These are phyloP conservation scores for Pascua sp. DNA, from an alignment of 1,284 basidiomycete genomes.

Conservation along the genomic window DNA sequence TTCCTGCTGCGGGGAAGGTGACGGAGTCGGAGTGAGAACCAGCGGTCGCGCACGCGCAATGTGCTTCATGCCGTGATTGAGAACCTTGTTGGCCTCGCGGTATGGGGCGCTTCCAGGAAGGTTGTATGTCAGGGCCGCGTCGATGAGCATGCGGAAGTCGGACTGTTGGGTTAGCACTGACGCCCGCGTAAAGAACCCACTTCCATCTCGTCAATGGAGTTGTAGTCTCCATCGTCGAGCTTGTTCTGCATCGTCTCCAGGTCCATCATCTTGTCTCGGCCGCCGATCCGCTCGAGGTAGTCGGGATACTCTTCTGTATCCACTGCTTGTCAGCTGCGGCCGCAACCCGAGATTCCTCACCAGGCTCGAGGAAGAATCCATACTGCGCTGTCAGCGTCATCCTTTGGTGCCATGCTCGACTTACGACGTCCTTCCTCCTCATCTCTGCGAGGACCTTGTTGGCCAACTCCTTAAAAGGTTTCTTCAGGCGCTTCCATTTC, in stretches of 20 bases:
- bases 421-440: conserved; percentile 39
- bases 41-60: conserved; percentile 40
- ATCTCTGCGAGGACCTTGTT: conserved; percentile 40
- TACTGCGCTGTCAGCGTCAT: conserved; percentile 27
- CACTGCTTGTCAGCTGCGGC: conserved; percentile 19
- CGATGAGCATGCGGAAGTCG: conserved; percentile 39
- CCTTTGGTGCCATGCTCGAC: conserved; percentile 1
- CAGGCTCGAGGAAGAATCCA: conserved; percentile 43
- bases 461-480: conserved; percentile 40
- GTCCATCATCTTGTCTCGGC: conserved; percentile 49
- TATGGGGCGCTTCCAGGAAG: conserved; percentile 38
- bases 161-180: conserved; percentile 23
- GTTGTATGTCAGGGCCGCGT: conserved; percentile 45
- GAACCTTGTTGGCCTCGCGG: conserved; percentile 37
- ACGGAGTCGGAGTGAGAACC: conserved; percentile 43
- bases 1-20: conserved; percentile 15
- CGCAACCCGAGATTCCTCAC: conserved; percentile 2
- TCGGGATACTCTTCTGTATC: conserved; percentile 42
- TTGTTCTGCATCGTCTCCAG: conserved; percentile 49
- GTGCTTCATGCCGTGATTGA: conserved; percentile 40
- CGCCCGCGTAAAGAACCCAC: no score
- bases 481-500: conserved; percentile 39
- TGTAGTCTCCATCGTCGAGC: conserved; percentile 40
- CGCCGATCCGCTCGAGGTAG: conserved; percentile 45
- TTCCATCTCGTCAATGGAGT: conserved; percentile 40